Percentiles rank a stretch among this genome's conserved stretches.
These are phyloP conservation scores for Euphorbia neoarborescens DNA, from an alignment of 441 rosid species.

Conservation along the genomic window DNA sequence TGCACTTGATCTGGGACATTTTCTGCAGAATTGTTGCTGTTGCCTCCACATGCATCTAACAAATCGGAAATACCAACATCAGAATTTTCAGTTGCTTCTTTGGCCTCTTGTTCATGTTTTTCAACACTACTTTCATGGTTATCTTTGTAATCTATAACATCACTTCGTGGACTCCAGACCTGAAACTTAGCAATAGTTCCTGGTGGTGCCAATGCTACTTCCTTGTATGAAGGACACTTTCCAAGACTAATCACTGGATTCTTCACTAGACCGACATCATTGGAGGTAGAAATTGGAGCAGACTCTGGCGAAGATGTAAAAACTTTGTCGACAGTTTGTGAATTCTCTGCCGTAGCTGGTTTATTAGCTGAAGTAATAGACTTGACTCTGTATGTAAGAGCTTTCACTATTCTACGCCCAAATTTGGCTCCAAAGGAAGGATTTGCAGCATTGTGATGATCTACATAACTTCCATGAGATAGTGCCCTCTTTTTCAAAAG, in stretches of 20 bases:
- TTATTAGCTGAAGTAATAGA: conserved; percentile 46
- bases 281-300: conserved; percentile 30
- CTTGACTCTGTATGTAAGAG: conserved; percentile 82
- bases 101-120: conserved; percentile 34
- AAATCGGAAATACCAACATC: conserved; percentile 22
- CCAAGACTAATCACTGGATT: conserved; percentile 56
- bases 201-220: conserved; percentile 94
- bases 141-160: conserved; percentile 40
- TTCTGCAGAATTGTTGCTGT: conserved; percentile 27
- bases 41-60: conserved; percentile 29
- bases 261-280: conserved; percentile 36
- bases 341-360: conserved; percentile 32
- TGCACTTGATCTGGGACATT: conserved; percentile 22
- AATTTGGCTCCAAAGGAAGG: conserved; percentile 59
- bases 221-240: conserved; percentile 93
- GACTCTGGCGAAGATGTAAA: conserved; percentile 41
- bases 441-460: conserved; percentile 43
- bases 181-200: conserved; percentile 72
- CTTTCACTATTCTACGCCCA: conserved; percentile 70
- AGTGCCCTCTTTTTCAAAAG: conserved; percentile 59
- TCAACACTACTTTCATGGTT: conserved; percentile 31
- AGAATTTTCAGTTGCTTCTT: conserved; percentile 33
- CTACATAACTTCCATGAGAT: conserved; percentile 60
- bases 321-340: conserved; percentile 33
- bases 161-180: conserved; percentile 43